These are phyloP conservation scores for Pleurotus tuoliensis DNA, from an alignment of 768 basidiomycete species.

Conservation along the genomic window DNA sequence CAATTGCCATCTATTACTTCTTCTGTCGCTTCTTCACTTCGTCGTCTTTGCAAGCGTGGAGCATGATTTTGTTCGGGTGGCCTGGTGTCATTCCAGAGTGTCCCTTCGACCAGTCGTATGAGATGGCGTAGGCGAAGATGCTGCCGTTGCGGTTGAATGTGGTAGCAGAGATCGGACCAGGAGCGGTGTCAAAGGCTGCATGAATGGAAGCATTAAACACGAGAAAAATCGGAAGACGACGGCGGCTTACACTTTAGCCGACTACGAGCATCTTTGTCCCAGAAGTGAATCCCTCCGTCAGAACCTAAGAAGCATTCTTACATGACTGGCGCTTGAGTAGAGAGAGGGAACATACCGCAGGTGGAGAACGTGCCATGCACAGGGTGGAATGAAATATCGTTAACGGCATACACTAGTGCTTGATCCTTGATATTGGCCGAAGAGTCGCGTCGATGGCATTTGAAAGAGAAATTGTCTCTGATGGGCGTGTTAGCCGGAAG, in stretches of 20 bases:
- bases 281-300: conserved; percentile 87
- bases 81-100: conserved; percentile 78
- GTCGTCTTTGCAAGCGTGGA: conserved; percentile 86
- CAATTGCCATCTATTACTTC: neutral
- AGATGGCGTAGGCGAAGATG: conserved; percentile 88
- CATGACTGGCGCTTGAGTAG: conserved; percentile 16
- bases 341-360: conserved; percentile 43
- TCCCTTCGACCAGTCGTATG: conserved; percentile 93
- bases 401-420: conserved; percentile 75
- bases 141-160: conserved; percentile 84
- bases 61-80: conserved; percentile 74
- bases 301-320: conserved; percentile 42
- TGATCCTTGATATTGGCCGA: conserved; percentile 57
- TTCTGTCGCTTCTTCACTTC: conserved; percentile 65
- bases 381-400: conserved; percentile 83
- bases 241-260: conserved; percentile 75
- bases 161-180: conserved; percentile 77
- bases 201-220: neutral
- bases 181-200: conserved; percentile 49
- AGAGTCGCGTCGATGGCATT: conserved; percentile 66
- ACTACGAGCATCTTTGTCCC: conserved; percentile 91
- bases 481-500: conserved; percentile 1
- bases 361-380: conserved; percentile 83
- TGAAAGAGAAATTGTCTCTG: conserved; percentile 85
- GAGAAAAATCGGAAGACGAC: neutral